phyloP scores from a whole-genome alignment of 208 protist genomes.

The Leishmania arabica region DNA sequence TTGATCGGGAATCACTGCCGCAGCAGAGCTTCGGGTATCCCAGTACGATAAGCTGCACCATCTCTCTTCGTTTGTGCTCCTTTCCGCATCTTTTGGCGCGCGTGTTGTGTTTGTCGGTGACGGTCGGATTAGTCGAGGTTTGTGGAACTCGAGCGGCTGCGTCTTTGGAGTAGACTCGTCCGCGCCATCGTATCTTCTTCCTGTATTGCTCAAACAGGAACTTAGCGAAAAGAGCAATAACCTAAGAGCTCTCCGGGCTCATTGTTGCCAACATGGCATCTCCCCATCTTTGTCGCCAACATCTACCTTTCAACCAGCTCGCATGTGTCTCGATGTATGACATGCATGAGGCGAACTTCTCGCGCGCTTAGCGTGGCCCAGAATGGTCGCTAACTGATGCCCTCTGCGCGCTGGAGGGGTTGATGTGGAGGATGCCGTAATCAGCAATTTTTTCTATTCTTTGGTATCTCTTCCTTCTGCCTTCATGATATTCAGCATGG shows the following conservation, averaged over 20 bases:
- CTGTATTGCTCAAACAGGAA: constrained; percentile 2
- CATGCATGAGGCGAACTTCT: not conserved
- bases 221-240: not conserved
- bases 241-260: not conserved
- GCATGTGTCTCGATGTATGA: not conserved
- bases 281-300: not conserved
- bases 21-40: too few relatives aligned
- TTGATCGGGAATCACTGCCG: constrained; percentile 5
- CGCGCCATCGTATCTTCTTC: not conserved
- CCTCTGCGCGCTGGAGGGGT: not conserved
- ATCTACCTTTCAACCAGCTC: not conserved
- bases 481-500: constrained; percentile 2
- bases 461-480: not conserved
- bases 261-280: not conserved
- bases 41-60: not conserved
- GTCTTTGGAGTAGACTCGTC: not conserved
- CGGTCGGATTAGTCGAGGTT: not conserved
- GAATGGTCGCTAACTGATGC: not conserved
- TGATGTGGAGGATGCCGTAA: not conserved
- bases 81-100: not conserved
- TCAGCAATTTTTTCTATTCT: not conserved
- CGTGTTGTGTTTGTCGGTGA: not conserved
- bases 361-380: not conserved
- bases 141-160: not conserved
- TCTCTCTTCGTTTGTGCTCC: not conserved